A percentile compares a stretch with the other conserved stretches of the same genome.
These are phyloP conservation scores for Ziziphus jujuba DNA, from an alignment of 306 rosid genomes.

Conservation along the genomic window DNA sequence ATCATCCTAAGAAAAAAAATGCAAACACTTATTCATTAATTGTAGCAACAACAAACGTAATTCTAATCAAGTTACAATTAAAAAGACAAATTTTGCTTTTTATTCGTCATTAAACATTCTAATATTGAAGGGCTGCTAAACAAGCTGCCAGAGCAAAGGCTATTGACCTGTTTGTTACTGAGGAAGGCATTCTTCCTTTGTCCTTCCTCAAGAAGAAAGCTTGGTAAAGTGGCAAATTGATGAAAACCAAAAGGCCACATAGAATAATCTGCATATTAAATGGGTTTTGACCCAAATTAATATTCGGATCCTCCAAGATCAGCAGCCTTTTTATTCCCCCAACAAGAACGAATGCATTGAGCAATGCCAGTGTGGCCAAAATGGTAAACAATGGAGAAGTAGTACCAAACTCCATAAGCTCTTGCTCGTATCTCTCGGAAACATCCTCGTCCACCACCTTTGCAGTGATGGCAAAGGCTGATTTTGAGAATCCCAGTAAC, in stretches of 20 bases:
- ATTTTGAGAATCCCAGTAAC: constrained; percentile 42
- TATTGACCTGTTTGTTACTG: constrained; percentile 46
- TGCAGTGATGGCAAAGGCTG: constrained; percentile 49
- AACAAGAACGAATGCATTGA: constrained; percentile 53
- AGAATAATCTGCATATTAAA: constrained; percentile 52
- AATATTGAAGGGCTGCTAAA: not conserved
- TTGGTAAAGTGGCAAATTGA: constrained; percentile 59
- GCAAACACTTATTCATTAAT: too few species aligned
- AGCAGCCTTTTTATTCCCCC: constrained; percentile 34
- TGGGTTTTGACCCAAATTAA: constrained; percentile 23
- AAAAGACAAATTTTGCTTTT: too few species aligned
- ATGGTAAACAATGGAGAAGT: constrained; percentile 61
- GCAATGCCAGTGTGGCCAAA: constrained; percentile 58
- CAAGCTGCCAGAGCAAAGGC: constrained; percentile 30
- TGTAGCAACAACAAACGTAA: too few species aligned
- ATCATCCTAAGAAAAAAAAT: too few species aligned
- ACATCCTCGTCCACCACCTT: constrained; percentile 58
- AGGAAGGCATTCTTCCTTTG: constrained; percentile 55
- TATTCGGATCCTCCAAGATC: not conserved
- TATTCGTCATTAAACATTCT: too few species aligned
- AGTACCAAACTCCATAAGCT: constrained; percentile 72
- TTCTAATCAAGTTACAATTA: too few species aligned
- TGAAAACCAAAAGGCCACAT: constrained; percentile 49
- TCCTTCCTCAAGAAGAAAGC: constrained; percentile 70
- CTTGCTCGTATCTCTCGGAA: constrained; percentile 51